phyloP scores from a whole-genome alignment of 2,329 filamentous ascomycete genomes.

The Laburnicola sp. region DNA sequence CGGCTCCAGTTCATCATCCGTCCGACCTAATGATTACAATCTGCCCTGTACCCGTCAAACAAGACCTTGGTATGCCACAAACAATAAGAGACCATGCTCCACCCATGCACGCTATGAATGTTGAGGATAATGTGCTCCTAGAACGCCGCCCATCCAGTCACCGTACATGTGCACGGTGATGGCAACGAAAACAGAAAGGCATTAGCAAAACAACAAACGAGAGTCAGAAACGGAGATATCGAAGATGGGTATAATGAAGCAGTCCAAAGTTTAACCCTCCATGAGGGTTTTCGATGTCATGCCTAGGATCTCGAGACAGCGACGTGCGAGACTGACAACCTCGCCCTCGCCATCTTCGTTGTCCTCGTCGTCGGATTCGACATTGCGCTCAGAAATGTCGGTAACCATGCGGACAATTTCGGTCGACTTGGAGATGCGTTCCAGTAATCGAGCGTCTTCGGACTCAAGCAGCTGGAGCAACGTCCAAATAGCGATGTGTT shows the following conservation, averaged over 20 bases:
- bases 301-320: constrained; percentile 84
- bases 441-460: constrained; percentile 85
- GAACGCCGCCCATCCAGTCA: constrained; percentile 35
- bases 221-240: constrained; percentile 24
- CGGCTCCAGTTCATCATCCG: constrained; percentile 6
- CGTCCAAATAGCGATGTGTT: constrained; percentile 99
- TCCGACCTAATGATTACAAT: constrained; percentile 25
- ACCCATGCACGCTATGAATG: constrained; percentile 47
- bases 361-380: constrained; percentile 83
- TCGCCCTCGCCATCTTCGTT: constrained; percentile 91
- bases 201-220: constrained; percentile 31
- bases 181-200: constrained; percentile 26
- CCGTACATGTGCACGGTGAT: constrained; percentile 24
- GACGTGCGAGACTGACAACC: constrained; percentile 85
- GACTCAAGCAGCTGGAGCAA: constrained; percentile 93
- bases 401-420: constrained; percentile 92
- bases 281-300: constrained; percentile 79
- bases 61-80: constrained; percentile 39
- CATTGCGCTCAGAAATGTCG: constrained; percentile 83
- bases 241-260: constrained; percentile 29
- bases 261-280: constrained; percentile 62
- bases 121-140: constrained; percentile 29
- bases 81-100: constrained; percentile 37
- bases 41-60: constrained; percentile 14
- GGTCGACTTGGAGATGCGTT: constrained; percentile 83